Base-by-base conservation (phyloP, 805 yeast species). In the Spathaspora sp. region DNA sequence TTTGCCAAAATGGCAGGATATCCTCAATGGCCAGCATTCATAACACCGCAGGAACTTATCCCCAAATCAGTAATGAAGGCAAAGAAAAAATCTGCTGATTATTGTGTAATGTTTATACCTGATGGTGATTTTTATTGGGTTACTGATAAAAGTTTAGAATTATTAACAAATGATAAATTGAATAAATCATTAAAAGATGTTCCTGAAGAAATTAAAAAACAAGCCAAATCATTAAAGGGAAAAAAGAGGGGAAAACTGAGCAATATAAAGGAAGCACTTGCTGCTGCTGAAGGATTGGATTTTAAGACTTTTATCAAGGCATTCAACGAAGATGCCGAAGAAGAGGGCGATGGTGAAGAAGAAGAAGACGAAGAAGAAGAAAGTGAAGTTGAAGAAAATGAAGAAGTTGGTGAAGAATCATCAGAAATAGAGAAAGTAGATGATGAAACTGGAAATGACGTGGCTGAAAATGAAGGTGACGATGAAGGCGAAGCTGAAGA, bases 1-100 rank as follows among this genome's bases (percentile, higher is more conserved):
- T 63, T 75, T 51, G 75, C 79, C 46, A 76, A 75, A 52, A 70
- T 75, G 73, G 67, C 69, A 14, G 70, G 75, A 17, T 77, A 65
- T 56, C 76, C 78, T 1, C 71, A 75, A 14, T 78, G 82, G 82
- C 82, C 82, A 7, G 73, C 79, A 12, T 72, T 76, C 46, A 72
- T 78, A 48, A 70, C 69, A 73, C 79, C 80, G 1, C 55, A 58
- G 18, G 64, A 62, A 35, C 59, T 69, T 58, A 67, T 73, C 14
- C 77, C 78, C 1, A 55, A 61, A 2, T 62, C 65, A 23, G 72
- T 74, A 12, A 50, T 67, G 60, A 61, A 63, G 51, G 75, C 63
- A 28, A 67, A 72, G 59, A 68, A 68, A 62, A 68, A 70, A 46
- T 58, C 66, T 48, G 66, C 73, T 17, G 68, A 66, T 29, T 62